Percentiles rank a stretch among this genome's conserved stretches.
These are phyloP conservation scores for Emmonsiellopsis sp. DNA, from an alignment of 2,329 filamentous ascomycete species.

Conservation along the genomic window DNA sequence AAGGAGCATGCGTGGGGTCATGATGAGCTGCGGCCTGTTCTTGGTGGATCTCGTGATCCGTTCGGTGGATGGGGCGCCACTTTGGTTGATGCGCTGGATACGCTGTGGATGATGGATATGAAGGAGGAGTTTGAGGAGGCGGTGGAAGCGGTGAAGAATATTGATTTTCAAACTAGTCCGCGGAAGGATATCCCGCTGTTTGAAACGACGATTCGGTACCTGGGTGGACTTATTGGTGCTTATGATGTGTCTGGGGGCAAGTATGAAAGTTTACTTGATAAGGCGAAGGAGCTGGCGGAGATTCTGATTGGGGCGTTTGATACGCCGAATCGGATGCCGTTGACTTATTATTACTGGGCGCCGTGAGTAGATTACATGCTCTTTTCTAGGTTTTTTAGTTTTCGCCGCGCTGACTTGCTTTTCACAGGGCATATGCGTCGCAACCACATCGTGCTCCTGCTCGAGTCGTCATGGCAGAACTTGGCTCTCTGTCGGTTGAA, in stretches of 20 bases:
- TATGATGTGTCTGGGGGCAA: slow-evolving; percentile 51
- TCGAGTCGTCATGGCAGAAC: slow-evolving; percentile 22
- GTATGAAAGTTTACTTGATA: slow-evolving; percentile 39
- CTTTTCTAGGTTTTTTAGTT: slow-evolving; percentile 6
- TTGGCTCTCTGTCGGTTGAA: slow-evolving; percentile 31
- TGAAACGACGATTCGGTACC: slow-evolving; percentile 44
- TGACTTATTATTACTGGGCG: slow-evolving; percentile 60
- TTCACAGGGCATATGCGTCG: slow-evolving; percentile 43
- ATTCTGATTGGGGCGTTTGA: slow-evolving; percentile 41
- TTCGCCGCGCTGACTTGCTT: slow-evolving; percentile 59
- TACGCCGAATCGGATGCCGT: slow-evolving; percentile 21
- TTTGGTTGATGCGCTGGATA: slow-evolving; percentile 52
- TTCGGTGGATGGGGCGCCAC: slow-evolving; percentile 58
- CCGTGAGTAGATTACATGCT: slow-evolving; percentile 36
- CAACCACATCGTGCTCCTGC: slow-evolving; percentile 19
- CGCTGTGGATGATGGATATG: slow-evolving; percentile 53
- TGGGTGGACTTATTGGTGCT: slow-evolving; percentile 44
- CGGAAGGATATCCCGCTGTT: slow-evolving; percentile 33
- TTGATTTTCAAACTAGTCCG: slow-evolving; percentile 43
- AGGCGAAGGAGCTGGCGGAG: slow-evolving; percentile 45
- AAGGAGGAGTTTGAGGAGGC: slow-evolving; percentile 48
- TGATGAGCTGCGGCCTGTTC: slow-evolving; percentile 53
- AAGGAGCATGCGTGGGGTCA: slow-evolving; percentile 53
- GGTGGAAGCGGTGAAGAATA: slow-evolving; percentile 40
- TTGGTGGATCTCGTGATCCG: slow-evolving; percentile 43